Conservation (phyloP, 345 rosid species). For the Corchorus capsularis region DNA sequence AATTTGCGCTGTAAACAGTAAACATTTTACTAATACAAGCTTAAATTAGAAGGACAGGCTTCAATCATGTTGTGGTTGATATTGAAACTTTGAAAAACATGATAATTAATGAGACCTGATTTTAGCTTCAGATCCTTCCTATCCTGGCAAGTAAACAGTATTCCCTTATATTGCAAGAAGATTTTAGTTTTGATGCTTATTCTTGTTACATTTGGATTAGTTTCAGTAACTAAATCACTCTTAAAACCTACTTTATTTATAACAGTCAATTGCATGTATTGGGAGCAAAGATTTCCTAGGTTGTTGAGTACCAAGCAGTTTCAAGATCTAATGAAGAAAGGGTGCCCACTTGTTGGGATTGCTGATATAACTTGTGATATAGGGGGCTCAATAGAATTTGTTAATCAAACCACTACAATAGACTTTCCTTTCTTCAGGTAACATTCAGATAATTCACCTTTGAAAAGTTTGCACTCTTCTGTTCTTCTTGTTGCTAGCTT, state of each 20-base stretch:
- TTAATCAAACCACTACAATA: conserved; percentile 65
- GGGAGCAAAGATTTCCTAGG: conserved; percentile 90
- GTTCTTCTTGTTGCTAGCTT: neutral
- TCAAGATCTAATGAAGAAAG: conserved; percentile 57
- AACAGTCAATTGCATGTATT: conserved; percentile 95
- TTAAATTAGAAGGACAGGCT: neutral
- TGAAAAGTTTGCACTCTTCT: neutral
- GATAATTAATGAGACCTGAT: neutral
- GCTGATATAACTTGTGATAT: conserved; percentile 92
- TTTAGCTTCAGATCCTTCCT: neutral
- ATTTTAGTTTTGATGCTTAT: neutral
- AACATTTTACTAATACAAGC: neutral
- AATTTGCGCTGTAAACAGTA: neutral
- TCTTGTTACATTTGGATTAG: neutral
- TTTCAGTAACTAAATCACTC: neutral
- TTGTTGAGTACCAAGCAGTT: conserved; percentile 69
- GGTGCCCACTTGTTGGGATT: conserved; percentile 81
- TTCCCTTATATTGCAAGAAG: neutral
- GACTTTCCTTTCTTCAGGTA: conserved; percentile 94
- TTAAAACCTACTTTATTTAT: conserved; percentile 13
- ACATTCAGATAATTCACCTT: too few relatives aligned
- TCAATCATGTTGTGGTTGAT: neutral
- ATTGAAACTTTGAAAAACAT: neutral
- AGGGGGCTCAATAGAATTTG: conserved; percentile 85
- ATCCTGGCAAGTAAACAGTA: neutral